phyloP scores from a whole-genome alignment of 306 rosid species.

The Vachellia collinsii region DNA sequence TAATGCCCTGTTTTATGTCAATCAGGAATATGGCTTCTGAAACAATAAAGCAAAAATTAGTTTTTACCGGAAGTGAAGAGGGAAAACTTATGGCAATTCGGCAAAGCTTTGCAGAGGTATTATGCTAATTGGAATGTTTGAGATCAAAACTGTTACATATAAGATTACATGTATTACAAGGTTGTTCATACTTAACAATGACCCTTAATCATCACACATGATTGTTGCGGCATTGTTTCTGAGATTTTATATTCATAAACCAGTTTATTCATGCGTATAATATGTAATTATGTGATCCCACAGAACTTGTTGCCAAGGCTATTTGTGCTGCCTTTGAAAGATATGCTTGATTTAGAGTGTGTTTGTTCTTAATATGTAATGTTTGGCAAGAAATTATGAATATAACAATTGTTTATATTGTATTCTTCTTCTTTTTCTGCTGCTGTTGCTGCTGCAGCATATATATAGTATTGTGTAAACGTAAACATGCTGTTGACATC shows the following conservation, averaged over 20 bases:
- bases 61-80: constrained; percentile 93
- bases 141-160: constrained; percentile 5
- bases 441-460: not conserved
- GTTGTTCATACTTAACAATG: constrained; percentile 9
- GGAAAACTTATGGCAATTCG: constrained; percentile 92
- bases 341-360: not conserved
- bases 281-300: not conserved
- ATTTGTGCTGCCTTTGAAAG: not conserved
- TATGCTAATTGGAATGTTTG: constrained; percentile 30
- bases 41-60: constrained; percentile 78
- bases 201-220: not conserved
- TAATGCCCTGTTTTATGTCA: constrained; percentile 36
- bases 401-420: not conserved
- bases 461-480: not conserved
- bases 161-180: constrained; percentile 14
- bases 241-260: not conserved
- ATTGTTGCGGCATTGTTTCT: not conserved
- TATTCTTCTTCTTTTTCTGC: not conserved
- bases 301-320: not conserved
- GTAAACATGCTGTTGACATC: constrained; percentile 10
- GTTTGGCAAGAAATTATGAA: constrained; percentile 22
- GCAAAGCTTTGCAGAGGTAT: constrained; percentile 91
- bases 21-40: constrained; percentile 92
- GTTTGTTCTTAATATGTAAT: not conserved
- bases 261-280: not conserved